Evolutionary conservation across 2,329 filamentous ascomycete species (phyloP), one percentile per base, ranked within the genome.

Genomic region (Cladosporium sp.): DNA sequence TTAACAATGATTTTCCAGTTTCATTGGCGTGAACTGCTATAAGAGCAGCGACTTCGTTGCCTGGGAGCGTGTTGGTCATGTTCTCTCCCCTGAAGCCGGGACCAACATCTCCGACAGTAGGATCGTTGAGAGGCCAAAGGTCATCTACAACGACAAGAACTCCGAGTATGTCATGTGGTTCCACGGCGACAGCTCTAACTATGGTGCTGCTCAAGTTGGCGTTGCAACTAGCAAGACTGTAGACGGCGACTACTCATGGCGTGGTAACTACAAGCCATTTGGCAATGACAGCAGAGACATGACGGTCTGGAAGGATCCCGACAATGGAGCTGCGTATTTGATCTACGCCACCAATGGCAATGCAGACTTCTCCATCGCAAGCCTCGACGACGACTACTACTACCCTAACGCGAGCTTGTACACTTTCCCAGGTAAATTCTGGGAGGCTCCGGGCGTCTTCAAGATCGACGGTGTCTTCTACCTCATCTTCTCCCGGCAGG

Each of bases 11-110:
- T 28, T 5, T 35, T 14, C 12, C 23, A 63, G 60, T 37, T 91
- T 90, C 74, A 83, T 86, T 66, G 87, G 87, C 61, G 80, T 91
- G 69, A 90, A 89, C 74, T 91, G 88, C 77, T 91, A 90, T 75
- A 86, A 85, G 0, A 88, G 85, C 16, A 80, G 79, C 14, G 80
- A 91, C 74, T 80, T 91, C 0, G 83, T 89, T 0, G 82, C 88
- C 69, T 91, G 89, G 89, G 85, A 79, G 0, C 87, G 85, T 65
- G 85, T 84, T 37, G 85, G 85, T 14, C 83, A 86, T 0, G 78
- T 90, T 0, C 78, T 91, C 1, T 85, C 84, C 0, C 81, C 80
- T 0, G 3, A 63, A 31, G 68, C 75, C 8, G 66, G 62, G 16
- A 72, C 72, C 12, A 71, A 72, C 63, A 73, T 73, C 62, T 72